Evolutionary conservation across 1,284 basidiomycete species (phyloP), one percentile per base, ranked within the genome.

Genomic region (Moesziomyces sp.): DNA sequence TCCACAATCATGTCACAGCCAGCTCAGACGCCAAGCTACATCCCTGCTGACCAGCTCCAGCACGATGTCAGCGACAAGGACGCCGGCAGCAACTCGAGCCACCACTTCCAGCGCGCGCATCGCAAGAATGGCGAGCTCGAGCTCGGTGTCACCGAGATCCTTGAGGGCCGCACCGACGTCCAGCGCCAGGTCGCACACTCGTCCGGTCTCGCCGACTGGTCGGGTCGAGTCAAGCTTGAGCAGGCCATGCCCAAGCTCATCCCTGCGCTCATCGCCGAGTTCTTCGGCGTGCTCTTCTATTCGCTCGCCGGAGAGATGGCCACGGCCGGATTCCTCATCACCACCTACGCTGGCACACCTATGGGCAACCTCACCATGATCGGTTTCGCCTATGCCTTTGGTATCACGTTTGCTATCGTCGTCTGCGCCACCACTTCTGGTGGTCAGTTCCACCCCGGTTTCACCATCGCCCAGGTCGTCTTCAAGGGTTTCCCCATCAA

Each of bases 401-500:
- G 76, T 35, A 78, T 78, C 60, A 70, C 56, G 14, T 79, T 79
- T 28, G 75, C 75, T 18, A 76, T 79, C 35, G 59, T 74, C 48
- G 68, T 77, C 35, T 71, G 67, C 48, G 77, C 75, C 44, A 63
- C 71, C 13, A 70, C 68, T 5, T 79, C 77, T 11, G 76, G 76
- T 47, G 76, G 73, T 28, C 76, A 78, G 53, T 76, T 79, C 61
- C 68, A 79, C 56, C 76, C 77, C 5, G 64, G 26, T 23, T 58
- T 79, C 58, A 78, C 77, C 23, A 55, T 79, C 26, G 69, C 77
- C 14, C 77, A 78, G 59, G 67, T 73, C 43, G 52, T 78, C 16
- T 79, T 65, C 74, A 79, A 79, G 47, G 77, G 77, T 47, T 79
- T 79, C 68, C 77, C 77, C 6, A 52, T 73, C 59, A 56, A 69